phyloP scores from a whole-genome alignment of 306 rosid genomes.

The Prinsepia uniflora region DNA sequence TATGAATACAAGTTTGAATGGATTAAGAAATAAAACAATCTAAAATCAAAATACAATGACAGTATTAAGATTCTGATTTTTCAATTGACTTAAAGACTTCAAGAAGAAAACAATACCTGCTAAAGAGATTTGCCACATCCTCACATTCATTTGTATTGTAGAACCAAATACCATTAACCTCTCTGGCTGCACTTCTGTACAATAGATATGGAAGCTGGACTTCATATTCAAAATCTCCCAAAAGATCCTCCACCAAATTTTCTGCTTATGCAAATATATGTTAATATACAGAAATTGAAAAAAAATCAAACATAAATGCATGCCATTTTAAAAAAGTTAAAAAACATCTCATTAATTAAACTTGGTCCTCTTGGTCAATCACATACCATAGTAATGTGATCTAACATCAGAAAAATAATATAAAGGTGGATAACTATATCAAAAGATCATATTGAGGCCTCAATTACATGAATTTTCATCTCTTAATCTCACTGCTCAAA shows the following conservation, averaged over 20 bases:
- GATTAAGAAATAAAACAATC: neutral
- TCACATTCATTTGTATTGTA: slow-evolving; percentile 84
- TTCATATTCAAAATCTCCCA: slow-evolving; percentile 88
- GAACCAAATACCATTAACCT: slow-evolving; percentile 97
- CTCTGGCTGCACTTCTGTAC: slow-evolving; percentile 82
- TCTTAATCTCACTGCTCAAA: slow-evolving; percentile 1
- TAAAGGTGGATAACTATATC: neutral
- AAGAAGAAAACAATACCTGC: slow-evolving; percentile 39
- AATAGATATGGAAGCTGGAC: slow-evolving; percentile 78
- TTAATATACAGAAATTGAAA: neutral
- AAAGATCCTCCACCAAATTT: slow-evolving; percentile 85
- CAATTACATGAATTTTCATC: neutral
- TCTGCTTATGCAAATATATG: slow-evolving; percentile 38
- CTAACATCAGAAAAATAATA: neutral
- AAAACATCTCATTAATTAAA: neutral
- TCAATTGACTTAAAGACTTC: neutral
- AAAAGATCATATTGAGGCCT: neutral
- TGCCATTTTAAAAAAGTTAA: neutral
- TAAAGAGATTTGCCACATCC: slow-evolving; percentile 86
- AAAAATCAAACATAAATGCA: neutral
- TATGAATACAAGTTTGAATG: neutral
- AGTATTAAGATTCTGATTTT: neutral
- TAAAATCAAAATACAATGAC: neutral
- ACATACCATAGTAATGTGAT: neutral
- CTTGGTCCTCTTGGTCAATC: too few species aligned